These are phyloP conservation scores for Straminergon stramineum DNA, from an alignment of 225 moss, liverwort and hornwort genomes.

Conservation along the genomic window DNA sequence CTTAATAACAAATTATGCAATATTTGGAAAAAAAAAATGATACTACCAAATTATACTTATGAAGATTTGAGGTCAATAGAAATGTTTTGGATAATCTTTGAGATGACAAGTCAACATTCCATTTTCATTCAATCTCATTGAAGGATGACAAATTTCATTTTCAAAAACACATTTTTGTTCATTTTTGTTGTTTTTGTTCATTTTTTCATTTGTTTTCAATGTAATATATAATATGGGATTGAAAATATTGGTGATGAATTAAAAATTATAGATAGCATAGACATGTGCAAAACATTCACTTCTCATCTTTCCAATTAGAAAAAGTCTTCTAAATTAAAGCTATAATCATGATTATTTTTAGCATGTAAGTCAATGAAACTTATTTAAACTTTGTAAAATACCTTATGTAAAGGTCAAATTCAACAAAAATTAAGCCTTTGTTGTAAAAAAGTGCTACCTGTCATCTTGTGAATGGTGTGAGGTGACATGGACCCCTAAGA, in stretches of 20 bases:
- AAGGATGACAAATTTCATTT: neutral
- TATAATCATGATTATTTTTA: neutral
- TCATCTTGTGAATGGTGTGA: too few species aligned
- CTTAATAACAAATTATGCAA: neutral
- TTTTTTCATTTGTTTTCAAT: neutral
- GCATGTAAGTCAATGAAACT: neutral
- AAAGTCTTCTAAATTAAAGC: neutral
- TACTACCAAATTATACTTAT: neutral
- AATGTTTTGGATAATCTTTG: neutral
- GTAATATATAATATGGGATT: too few species aligned
- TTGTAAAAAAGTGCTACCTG: too few species aligned
- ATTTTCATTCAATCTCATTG: neutral
- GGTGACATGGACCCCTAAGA: too few species aligned
- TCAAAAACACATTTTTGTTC: neutral
- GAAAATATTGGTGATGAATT: neutral
- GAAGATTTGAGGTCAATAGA: neutral
- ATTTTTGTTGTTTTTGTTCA: accelerated
- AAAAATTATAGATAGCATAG: neutral
- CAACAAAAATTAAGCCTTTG: too few species aligned
- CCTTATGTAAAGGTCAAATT: too few species aligned
- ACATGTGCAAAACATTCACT: neutral
- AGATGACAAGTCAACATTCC: neutral
- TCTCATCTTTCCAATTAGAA: neutral
- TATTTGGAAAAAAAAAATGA: neutral
- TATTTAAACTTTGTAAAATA: neutral